Evolutionary conservation across 2,329 filamentous ascomycete genomes (phyloP), one percentile per base, ranked within the genome.

Genomic region (Raffaelea arxii): DNA sequence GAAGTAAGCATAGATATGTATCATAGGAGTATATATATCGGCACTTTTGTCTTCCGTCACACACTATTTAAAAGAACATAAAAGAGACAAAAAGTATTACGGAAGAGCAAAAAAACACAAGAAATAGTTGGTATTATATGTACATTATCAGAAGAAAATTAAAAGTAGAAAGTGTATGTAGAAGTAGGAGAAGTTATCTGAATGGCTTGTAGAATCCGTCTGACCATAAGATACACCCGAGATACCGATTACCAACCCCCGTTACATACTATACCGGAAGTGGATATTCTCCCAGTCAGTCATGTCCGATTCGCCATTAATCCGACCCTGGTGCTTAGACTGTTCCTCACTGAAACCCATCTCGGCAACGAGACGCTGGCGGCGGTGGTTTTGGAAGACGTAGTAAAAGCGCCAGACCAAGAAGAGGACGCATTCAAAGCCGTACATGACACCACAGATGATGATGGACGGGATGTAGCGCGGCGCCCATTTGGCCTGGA

Each of bases 251-350:
- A 16, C 16, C 27, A 30, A 30, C 9, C 9, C 9, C 9, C 27
- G 27, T 16, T 43, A 48, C 46, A 48, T 41, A 23, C 36, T 49
- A 37, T 51, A 51, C 5, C 49, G 23, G 40, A 51, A 51, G 23
- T 51, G 49, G 25, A 51, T 46, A 35, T 51, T 51, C 18, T 51
- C 46, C 25, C 23, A 41, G 23, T 51, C 49, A 1, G 49, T 51
- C 49, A 51, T 46, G 37, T 51, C 49, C 1, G 46, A 49, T 32
- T 51, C 49, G 27, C 42, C 49, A n/a, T 51, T 51, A 37, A 51
- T n/a, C 6, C 46, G 43, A n/a, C 49, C 49, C 39, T 46, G 41
- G 30, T 51, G 49, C 9, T n/a, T 11, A 3, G 43, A 40, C 39
- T 51, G 42, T 30, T 51, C 49, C 2, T 25, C 16, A 2, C 46